Conservation (phyloP, 2,329 filamentous ascomycete genomes). For the Gremmenia infestans region DNA sequence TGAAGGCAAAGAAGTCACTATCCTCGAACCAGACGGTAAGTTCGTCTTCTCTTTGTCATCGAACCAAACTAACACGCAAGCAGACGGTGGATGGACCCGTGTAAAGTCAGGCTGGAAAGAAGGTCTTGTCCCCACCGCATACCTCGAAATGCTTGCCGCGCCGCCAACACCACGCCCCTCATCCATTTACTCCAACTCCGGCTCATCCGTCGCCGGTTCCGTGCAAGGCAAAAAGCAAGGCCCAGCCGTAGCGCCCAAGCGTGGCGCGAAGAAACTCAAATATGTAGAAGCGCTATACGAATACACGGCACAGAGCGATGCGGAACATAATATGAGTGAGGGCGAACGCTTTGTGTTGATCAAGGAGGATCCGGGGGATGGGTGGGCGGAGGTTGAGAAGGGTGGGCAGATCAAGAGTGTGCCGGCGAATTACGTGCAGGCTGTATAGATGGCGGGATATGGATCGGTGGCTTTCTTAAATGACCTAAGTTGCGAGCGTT, state of each 20-base stretch:
- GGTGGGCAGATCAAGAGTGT: constrained; percentile 83
- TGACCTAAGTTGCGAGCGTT: no score
- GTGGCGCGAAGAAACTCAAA: constrained; percentile 87
- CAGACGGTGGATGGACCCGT: constrained; percentile 92
- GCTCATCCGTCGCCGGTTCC: constrained; percentile 58
- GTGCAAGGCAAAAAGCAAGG: constrained; percentile 34
- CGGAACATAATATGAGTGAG: constrained; percentile 84
- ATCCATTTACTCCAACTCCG: constrained; percentile 74
- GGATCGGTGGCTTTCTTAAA: no score
- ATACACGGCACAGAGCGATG: constrained; percentile 78
- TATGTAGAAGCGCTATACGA: constrained; percentile 93
- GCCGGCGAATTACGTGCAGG: constrained; percentile 87
- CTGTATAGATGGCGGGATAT: constrained; percentile 12
- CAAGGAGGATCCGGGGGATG: constrained; percentile 82
- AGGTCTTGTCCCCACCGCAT: constrained; percentile 82
- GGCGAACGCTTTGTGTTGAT: constrained; percentile 90
- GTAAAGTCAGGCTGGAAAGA: constrained; percentile 70
- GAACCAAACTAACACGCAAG: constrained; percentile 25
- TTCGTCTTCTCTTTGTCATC: constrained; percentile 16
- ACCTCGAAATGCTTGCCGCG: constrained; percentile 63
- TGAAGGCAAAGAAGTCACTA: constrained; percentile 71
- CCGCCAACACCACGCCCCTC: constrained; percentile 51
- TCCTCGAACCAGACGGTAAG: constrained; percentile 86
- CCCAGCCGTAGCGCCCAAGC: constrained; percentile 74
- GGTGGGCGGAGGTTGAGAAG: constrained; percentile 95